These are phyloP conservation scores for Hemisphaericaspora xylanilytica DNA, from an alignment of 1,139 yeast species.

Conservation along the genomic window DNA sequence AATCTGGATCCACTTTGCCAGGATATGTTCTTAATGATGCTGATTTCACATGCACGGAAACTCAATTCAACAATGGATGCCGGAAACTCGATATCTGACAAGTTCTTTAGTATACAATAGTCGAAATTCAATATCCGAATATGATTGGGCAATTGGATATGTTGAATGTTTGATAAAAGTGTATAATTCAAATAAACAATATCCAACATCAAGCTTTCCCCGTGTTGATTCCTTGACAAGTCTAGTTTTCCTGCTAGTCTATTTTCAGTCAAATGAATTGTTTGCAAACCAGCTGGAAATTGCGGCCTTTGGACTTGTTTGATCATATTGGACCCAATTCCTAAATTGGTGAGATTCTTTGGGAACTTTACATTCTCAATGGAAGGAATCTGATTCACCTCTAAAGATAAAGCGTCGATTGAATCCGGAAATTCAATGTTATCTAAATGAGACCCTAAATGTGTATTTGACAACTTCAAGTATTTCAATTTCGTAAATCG, in stretches of 20 bases:
- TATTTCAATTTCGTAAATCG: conserved; percentile 14
- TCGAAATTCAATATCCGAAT: conserved; percentile 22
- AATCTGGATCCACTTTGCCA: conserved; percentile 15
- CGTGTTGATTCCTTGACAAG: conserved; percentile 16
- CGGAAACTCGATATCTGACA: conserved; percentile 15
- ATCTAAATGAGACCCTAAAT: conserved; percentile 15
- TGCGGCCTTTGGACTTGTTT: conserved; percentile 12
- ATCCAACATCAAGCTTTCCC: conserved; percentile 16
- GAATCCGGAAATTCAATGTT: conserved; percentile 19
- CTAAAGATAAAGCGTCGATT: conserved; percentile 19
- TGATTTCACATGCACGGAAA: conserved; percentile 21
- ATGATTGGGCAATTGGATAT: conserved; percentile 18
- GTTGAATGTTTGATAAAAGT: conserved; percentile 13
- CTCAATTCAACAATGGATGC: conserved; percentile 20
- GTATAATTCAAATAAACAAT: conserved; percentile 22
- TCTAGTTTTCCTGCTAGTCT: conserved; percentile 16
- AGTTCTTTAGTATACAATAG: conserved; percentile 16
- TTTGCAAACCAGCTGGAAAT: conserved; percentile 18
- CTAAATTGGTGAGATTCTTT: conserved; percentile 16
- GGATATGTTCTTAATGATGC: conserved; percentile 13
- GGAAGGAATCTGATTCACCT: conserved; percentile 21
- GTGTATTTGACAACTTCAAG: conserved; percentile 21
- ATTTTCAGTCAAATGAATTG: conserved; percentile 26
- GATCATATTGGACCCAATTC: conserved; percentile 23
- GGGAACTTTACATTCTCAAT: conserved; percentile 24